These are phyloP conservation scores for Rhizopogon vesiculosus DNA, from an alignment of 768 basidiomycete genomes.

Conservation along the genomic window DNA sequence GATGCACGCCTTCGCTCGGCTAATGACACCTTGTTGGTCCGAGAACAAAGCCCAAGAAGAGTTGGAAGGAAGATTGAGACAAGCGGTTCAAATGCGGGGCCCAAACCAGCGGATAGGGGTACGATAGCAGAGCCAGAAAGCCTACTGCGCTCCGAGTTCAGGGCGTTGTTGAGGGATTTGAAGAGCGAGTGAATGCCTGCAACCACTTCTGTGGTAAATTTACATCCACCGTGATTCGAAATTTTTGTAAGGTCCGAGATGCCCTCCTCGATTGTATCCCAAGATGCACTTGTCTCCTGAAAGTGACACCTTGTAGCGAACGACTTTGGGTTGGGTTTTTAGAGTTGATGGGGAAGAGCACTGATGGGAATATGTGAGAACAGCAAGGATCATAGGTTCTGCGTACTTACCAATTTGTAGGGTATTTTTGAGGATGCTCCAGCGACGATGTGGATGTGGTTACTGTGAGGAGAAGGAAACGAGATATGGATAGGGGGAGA, in stretches of 20 bases:
- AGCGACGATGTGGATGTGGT: too few relatives aligned
- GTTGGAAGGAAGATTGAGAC: slow-evolving; percentile 64
- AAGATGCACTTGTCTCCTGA: slow-evolving; percentile 73
- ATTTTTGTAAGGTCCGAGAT: slow-evolving; percentile 42
- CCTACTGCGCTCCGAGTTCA: slow-evolving; percentile 70
- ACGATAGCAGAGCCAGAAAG: slow-evolving; percentile 69
- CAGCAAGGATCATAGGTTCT: too few relatives aligned
- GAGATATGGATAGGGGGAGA: too few relatives aligned
- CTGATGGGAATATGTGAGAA: slow-evolving; percentile 19
- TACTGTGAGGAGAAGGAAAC: too few relatives aligned
- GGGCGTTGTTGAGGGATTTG: slow-evolving; percentile 50
- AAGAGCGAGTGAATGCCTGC: slow-evolving; percentile 45
- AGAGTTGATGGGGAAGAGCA: slow-evolving; percentile 25
- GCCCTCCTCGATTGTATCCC: slow-evolving; percentile 61
- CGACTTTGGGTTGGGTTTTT: slow-evolving; percentile 35
- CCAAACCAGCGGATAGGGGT: slow-evolving; percentile 51
- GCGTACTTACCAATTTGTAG: slow-evolving; percentile 20
- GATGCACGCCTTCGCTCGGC: slow-evolving; percentile 59
- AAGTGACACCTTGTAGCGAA: slow-evolving; percentile 39
- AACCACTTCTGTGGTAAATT: slow-evolving; percentile 48
- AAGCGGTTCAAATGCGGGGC: slow-evolving; percentile 62
- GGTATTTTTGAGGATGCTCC: slow-evolving; percentile 13
- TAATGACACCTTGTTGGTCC: slow-evolving; percentile 74
- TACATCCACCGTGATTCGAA: slow-evolving; percentile 48
- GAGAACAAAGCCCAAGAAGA: slow-evolving; percentile 62